Evolutionary conservation across 2,329 filamentous ascomycete genomes (phyloP), one percentile per base, ranked within the genome.

Genomic region (Amphichorda felina): DNA sequence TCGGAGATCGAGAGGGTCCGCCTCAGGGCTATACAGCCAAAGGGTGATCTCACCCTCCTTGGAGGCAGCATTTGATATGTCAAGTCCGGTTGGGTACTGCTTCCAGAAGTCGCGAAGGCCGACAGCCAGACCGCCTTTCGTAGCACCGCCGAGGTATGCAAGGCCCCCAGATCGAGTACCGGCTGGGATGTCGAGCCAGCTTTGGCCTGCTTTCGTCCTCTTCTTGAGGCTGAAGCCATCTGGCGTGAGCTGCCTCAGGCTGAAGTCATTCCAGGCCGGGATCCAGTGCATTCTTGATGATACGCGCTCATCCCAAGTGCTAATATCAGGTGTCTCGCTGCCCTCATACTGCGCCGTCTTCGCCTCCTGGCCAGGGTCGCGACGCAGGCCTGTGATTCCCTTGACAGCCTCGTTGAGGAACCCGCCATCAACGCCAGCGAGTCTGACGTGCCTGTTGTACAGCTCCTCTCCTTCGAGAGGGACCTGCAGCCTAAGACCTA

Each of bases 41-140:
- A 75, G 38, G 0, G 71, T 78, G 4, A 78, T 56, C 8, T 61
- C 53, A 0, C 70, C 72, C 3, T 53, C 44, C 34, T 72, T 64
- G 0, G 57, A 55, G 0, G 61, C 61, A 2, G 70, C 65, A 39
- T 68, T 61, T 1, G 59, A 50, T 13, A 78, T 59, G 35, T 77
- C 72, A 3, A 79, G 48, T 13, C 68, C 62, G 0, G 70, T 72
- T 0, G 74, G 74, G 43, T 73, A 75, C 11, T 70, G 63, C 53
- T 79, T 69, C 74, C 74, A 79, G 47, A 78, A 78, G 45, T 77
- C 63, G 5, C 65, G 61, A 40, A 75, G 56, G 1, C 71, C 71
- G 9, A 78, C 50, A 4, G 68, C 73, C 10, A 79, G 55, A n/a
- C 74, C 74, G 8, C 74, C 74, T 8, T 55, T 50, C 0, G 57